Percentiles rank a stretch among this genome's conserved stretches.
phyloP scores from a whole-genome alignment of 306 rosid genomes.

The Medicago arabica region DNA sequence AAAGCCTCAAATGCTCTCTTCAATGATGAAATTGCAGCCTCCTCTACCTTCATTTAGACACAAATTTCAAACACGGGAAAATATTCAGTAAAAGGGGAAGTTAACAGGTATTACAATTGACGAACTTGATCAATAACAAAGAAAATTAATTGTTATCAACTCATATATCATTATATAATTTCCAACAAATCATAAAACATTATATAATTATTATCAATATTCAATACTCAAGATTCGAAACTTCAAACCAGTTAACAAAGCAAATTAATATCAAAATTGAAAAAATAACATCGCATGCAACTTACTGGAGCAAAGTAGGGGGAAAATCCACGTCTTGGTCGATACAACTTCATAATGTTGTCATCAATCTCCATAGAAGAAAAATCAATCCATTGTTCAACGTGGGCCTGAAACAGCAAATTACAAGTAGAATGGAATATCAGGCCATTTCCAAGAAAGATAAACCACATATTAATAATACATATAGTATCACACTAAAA shows the following conservation, averaged over 20 bases:
- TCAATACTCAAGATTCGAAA: not conserved
- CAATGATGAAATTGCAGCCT: slow-evolving; percentile 60
- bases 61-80: not conserved
- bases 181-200: not conserved
- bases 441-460: no score
- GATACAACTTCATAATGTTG: slow-evolving; percentile 40
- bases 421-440: not conserved
- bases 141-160: not conserved
- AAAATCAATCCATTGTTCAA: slow-evolving; percentile 93
- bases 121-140: not conserved
- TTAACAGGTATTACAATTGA: no score
- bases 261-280: not conserved
- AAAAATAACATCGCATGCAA: not conserved
- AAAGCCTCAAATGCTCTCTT: slow-evolving; percentile 69
- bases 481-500: no score
- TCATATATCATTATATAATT: not conserved
- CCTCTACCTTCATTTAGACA: slow-evolving; percentile 68
- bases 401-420: slow-evolving; percentile 62
- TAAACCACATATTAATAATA: no score
- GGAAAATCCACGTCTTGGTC: slow-evolving; percentile 55
- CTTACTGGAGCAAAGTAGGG: slow-evolving; percentile 68
- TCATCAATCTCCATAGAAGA: slow-evolving; percentile 71
- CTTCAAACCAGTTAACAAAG: not conserved
- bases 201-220: not conserved
- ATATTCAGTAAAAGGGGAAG: not conserved